Evolutionary conservation across 768 basidiomycete species (phyloP).

Genomic region (Boletus edulis): DNA sequence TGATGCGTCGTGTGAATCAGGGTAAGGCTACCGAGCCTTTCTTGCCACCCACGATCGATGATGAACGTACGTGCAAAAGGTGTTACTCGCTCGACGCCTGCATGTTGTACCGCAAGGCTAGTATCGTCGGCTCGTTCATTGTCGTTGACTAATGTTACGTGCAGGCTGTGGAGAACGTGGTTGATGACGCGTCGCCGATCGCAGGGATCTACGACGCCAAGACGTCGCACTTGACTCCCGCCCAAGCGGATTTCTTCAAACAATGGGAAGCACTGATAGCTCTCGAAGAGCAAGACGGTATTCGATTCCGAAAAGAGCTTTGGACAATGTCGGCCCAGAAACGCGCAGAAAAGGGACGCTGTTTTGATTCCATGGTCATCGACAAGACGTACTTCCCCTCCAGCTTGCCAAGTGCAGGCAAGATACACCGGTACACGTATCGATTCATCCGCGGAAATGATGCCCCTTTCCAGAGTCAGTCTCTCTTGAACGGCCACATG

Average conservation of each 20-base stretch:
- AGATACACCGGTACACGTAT: conserved; percentile 80
- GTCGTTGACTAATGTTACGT: conserved; percentile 1
- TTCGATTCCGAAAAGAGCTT: conserved; percentile 84
- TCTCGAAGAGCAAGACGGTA: conserved; percentile 82
- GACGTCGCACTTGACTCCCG: conserved; percentile 71
- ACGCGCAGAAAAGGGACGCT: conserved; percentile 79
- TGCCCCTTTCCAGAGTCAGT: conserved; percentile 9
- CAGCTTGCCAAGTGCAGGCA: conserved; percentile 34
- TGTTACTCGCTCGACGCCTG: conserved; percentile 87
- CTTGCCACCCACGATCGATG: conserved; percentile 85
- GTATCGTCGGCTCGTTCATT: conserved; percentile 1
- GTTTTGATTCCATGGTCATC: conserved; percentile 79
- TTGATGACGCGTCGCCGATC: conserved; percentile 52
- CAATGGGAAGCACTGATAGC: conserved; percentile 87
- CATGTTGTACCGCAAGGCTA: conserved; percentile 89
- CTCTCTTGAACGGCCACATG: conserved; percentile 76
- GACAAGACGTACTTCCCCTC: conserved; percentile 40
- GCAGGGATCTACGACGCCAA: conserved; percentile 71
- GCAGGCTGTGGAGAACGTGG: conserved; percentile 69
- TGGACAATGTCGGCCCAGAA: conserved; percentile 88
- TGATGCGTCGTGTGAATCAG: conserved; percentile 49
- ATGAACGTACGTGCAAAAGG: conserved; percentile 69
- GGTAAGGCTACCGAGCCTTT: conserved; percentile 47
- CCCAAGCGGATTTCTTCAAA: conserved; percentile 77
- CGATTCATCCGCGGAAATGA: conserved; percentile 49